Base-by-base conservation (phyloP, 306 rosid genomes). In the Cicer pinnatifidum region DNA sequence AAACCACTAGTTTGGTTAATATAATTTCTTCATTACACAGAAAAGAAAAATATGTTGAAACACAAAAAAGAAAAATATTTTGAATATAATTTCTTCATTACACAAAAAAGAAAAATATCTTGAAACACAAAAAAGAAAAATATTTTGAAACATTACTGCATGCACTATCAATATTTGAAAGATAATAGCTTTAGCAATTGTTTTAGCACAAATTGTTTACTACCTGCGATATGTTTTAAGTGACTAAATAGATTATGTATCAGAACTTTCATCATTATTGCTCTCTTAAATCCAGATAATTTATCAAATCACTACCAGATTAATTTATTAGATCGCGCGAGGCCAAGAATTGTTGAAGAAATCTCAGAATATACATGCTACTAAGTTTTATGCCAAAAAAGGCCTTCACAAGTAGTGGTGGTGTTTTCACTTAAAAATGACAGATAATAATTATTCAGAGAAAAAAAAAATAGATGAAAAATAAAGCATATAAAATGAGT, bases 241-340 rank as follows among this genome's bases (percentile, higher is more conserved):
- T 44, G 99, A 86, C 86, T 87, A 89, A 80, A 91, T 96, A 28
- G 97, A 87, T 81, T 95, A 97, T 80, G 92, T 60, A 88, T 95
- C 97, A 41, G 97, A 86, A 88, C 96, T 95, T 82, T 95, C 99
- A 86, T 91, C 99, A 86, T 95, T 97, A 57, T 87, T 90, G 85
- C 97, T 91, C 35, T 95, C 97, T 83, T 90, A 90, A 66, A 86
- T 83, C 92, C 99, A 91, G 75, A 53, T 23, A 85, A 44, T 58
- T 84, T 72, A 84, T 50, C 58, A 75, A 77, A 73, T 50, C 71
- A 74, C 43, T 20, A 75, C 39, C 72, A 73, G 64, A 12, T 10
- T 16, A 17, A 71, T 28, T 28, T 28, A 3, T 28, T 5, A 28
- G 4, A 28, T 28, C 5, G 35, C 5, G 5, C 35, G 35, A 28